Conservation (phyloP, 352 stramenopile genomes). For the Phytophthora aleatoria region DNA sequence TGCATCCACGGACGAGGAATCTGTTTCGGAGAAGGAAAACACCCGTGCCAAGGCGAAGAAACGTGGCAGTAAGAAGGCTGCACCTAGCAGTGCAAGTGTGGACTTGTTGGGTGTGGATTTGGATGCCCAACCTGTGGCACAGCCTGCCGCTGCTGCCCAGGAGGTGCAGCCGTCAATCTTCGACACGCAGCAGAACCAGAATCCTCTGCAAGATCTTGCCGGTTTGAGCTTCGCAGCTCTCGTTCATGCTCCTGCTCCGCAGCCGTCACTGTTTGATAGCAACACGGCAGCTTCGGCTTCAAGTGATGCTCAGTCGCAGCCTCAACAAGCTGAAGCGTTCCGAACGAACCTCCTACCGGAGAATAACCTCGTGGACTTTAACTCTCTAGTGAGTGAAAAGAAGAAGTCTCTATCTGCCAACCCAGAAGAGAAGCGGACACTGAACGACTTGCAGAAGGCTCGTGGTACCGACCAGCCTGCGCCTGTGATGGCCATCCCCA, state of each 20-base stretch:
- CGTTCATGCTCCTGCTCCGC: constrained; percentile 14
- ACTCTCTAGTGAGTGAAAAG: constrained; percentile 57
- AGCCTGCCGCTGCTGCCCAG: constrained; percentile 11
- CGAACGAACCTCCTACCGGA: constrained; percentile 62
- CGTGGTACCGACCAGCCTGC: constrained; percentile 34
- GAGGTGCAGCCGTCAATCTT: constrained; percentile 46
- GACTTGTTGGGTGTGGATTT: constrained; percentile 62
- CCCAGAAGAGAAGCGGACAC: constrained; percentile 46
- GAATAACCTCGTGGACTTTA: constrained; percentile 71
- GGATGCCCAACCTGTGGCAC: constrained; percentile 22
- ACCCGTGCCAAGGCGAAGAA: constrained; percentile 39
- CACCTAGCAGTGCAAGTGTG: constrained; percentile 33
- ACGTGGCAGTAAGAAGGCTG: constrained; percentile 27
- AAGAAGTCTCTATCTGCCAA: constrained; percentile 39
- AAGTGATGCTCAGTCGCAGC: constrained; percentile 7
- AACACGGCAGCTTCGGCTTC: constrained; percentile 2
- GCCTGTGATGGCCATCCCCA: constrained; percentile 48
- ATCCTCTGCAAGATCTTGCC: constrained; percentile 58
- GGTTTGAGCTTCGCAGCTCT: constrained; percentile 51
- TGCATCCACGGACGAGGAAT: constrained; percentile 45
- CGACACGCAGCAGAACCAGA: constrained; percentile 37
- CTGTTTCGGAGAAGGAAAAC: constrained; percentile 46
- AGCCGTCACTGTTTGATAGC: constrained; percentile 14
- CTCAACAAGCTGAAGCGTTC: constrained; percentile 34
- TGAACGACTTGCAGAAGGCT: constrained; percentile 69